Percentiles rank a stretch among this genome's conserved stretches.
These are phyloP conservation scores for Calonectria leucothoes DNA, from an alignment of 2,329 filamentous ascomycete genomes.

Conservation along the genomic window DNA sequence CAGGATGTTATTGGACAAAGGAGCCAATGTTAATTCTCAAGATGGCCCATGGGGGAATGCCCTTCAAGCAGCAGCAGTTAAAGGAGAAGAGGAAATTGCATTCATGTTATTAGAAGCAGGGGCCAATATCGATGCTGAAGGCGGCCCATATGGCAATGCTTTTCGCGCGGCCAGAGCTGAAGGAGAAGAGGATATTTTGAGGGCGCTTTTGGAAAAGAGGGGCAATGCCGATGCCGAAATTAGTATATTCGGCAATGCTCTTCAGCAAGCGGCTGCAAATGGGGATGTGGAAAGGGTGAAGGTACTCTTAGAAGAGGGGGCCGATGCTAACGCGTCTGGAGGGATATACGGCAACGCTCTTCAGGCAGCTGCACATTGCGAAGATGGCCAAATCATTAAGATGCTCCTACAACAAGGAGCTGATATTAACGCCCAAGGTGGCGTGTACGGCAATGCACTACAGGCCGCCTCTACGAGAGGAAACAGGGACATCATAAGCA, in stretches of 20 bases:
- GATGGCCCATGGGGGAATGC: too few species aligned
- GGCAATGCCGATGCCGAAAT: background rate
- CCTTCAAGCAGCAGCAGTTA: too few species aligned
- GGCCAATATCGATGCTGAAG: background rate
- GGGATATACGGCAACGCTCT: too few species aligned
- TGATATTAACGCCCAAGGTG: too few species aligned
- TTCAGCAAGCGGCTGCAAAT: background rate
- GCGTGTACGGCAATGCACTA: too few species aligned
- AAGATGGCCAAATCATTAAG: too few species aligned
- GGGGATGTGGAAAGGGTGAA: background rate
- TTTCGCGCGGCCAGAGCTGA: background rate
- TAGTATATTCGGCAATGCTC: background rate
- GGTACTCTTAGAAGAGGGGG: background rate
- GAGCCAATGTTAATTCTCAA: background rate
- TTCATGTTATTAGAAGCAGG: background rate
- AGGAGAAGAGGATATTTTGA: background rate
- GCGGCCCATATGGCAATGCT: background rate
- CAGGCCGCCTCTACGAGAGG: background rate
- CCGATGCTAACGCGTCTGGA: too few species aligned
- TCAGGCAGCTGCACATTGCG: too few species aligned
- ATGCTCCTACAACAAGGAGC: too few species aligned
- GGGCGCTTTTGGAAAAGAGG: background rate
- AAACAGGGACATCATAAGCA: background rate
- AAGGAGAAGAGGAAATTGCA: background rate
- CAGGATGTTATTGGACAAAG: background rate